phyloP scores from a whole-genome alignment of 495 filamentous ascomycete genomes.

The Aspergillus panamensis region DNA sequence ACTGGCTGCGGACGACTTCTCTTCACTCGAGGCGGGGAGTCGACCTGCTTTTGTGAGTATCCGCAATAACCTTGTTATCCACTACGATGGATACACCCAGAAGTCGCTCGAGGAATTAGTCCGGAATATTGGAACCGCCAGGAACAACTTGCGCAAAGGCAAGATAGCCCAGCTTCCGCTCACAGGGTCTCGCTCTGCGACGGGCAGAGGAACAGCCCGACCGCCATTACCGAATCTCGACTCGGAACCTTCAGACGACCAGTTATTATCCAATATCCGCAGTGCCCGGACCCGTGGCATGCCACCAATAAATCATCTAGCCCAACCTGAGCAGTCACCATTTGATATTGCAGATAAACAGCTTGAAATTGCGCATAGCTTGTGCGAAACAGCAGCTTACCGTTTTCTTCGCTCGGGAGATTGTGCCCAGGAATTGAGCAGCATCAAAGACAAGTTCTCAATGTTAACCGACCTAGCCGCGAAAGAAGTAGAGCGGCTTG shows the following conservation, averaged over 20 bases:
- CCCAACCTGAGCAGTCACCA: slow-evolving; percentile 21
- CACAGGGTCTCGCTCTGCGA: slow-evolving; percentile 14
- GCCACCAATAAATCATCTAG: slow-evolving; percentile 7
- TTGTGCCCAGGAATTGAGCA: slow-evolving; percentile 67
- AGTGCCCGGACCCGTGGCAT: slow-evolving; percentile 29
- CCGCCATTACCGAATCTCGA: neutral
- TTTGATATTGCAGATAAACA: slow-evolving; percentile 74
- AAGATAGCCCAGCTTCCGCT: slow-evolving; percentile 46
- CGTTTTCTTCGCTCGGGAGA: slow-evolving; percentile 82
- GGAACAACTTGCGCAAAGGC: slow-evolving; percentile 78
- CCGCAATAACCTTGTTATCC: slow-evolving; percentile 77
- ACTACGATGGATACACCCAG: slow-evolving; percentile 86
- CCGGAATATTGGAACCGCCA: slow-evolving; percentile 69
- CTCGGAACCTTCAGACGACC: slow-evolving; percentile 1
- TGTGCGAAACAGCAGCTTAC: slow-evolving; percentile 82
- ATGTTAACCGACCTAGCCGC: slow-evolving; percentile 38
- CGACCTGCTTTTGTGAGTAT: slow-evolving; percentile 57
- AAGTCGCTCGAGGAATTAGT: slow-evolving; percentile 75
- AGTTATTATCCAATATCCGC: slow-evolving; percentile 28
- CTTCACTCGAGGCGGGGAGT: slow-evolving; percentile 30
- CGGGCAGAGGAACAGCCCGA: neutral
- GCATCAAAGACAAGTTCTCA: slow-evolving; percentile 57
- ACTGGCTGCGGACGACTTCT: slow-evolving; percentile 29
- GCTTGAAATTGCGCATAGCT: slow-evolving; percentile 70
- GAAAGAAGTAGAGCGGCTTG: slow-evolving; percentile 40